Conservation (phyloP, 2,329 filamentous ascomycete species). For the Cladobotryum mycophilum region DNA sequence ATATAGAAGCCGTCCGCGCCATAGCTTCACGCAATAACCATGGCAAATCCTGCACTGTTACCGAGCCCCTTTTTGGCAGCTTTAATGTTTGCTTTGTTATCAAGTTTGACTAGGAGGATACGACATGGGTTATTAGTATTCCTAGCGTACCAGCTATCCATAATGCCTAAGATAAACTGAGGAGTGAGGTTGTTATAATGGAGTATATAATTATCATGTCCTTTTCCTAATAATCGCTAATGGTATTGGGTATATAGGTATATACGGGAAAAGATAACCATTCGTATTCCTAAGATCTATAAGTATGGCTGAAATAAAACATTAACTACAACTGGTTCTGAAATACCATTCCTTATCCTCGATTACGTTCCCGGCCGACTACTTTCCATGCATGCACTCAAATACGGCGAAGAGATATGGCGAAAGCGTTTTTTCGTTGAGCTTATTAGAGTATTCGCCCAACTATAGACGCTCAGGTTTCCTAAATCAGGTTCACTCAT, state of each 20-base stretch:
- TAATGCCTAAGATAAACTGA: slow-evolving; percentile 12
- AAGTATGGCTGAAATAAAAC: slow-evolving; percentile 8
- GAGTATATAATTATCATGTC: slow-evolving; percentile 2
- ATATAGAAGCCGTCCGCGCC: too few relatives aligned
- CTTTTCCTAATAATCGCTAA: background rate
- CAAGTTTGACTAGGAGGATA: slow-evolving; percentile 5
- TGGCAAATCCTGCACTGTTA: slow-evolving; percentile 6
- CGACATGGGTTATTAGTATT: slow-evolving; percentile 12
- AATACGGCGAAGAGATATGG: slow-evolving; percentile 6
- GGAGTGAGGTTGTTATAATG: slow-evolving; percentile 15
- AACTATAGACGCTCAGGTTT: slow-evolving; percentile 21
- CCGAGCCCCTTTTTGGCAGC: slow-evolving; percentile 9
- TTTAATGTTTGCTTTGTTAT: slow-evolving; percentile 17
- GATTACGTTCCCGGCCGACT: slow-evolving; percentile 14
- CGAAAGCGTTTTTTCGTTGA: slow-evolving; percentile 17
- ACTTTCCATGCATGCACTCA: slow-evolving; percentile 13
- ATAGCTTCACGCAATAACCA: too few relatives aligned
- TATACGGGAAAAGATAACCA: slow-evolving; percentile 9
- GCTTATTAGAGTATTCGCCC: slow-evolving; percentile 20
- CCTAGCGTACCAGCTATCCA: slow-evolving; percentile 13
- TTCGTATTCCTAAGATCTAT: slow-evolving; percentile 12
- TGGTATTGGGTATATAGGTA: slow-evolving; percentile 7
- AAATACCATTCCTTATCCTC: slow-evolving; percentile 11
- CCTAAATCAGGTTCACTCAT: slow-evolving; percentile 19
- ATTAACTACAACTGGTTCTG: slow-evolving; percentile 3